Base-by-base conservation (phyloP, 352 stramenopile genomes). In the Phytophthora boehmeriae region DNA sequence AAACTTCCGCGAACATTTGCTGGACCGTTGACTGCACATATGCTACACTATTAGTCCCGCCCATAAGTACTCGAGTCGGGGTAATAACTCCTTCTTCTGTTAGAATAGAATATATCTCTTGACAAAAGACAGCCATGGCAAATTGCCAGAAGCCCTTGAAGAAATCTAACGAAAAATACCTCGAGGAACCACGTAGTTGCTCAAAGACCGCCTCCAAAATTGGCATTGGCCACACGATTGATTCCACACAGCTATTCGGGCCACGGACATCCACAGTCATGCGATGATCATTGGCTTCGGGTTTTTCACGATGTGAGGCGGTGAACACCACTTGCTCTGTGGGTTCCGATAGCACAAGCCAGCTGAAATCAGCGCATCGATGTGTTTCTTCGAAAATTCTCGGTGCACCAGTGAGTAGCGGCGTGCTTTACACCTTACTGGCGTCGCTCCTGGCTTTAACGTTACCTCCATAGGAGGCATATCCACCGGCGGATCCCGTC, bases 61-160 rank as follows among this genome's bases (percentile, higher is more conserved):
- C 54, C 54, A 54, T 62, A 6, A 62, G 22, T 10, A 62, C 44
- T 8, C 20, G 41, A 4, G 41, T 47, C 3, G 54, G 41, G 11
- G n/a, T 62, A 17, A 47, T 28, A n/a, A 62, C 22, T 4, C 54
- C 43, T 23, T 50, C 43, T 23, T 54, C 44, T 9, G 34, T 62
- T 1, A 62, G 32, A 14, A 55, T 39, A 2, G 54, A 55, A 39
- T 41, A 54, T 8, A 54, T 27, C 44, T 62, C 43, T 13, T 55
- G 54, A 23, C 54, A 54, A 13, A 38, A n/a, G 5, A 54, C 16
- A n/a, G 43, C 16, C 43, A 62, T 6, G 1, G 25, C n/a, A 39
- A 62, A 62, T 16, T 62, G 54, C 44, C 41, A 50, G 30, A 39
- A 62, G 0, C 54, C 54, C 19, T 62, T 30, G 28, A 54, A 54